Evolutionary conservation across 805 yeast species (phyloP), one percentile per base, ranked within the genome.

Genomic region (Cephaloascus fragrans): DNA sequence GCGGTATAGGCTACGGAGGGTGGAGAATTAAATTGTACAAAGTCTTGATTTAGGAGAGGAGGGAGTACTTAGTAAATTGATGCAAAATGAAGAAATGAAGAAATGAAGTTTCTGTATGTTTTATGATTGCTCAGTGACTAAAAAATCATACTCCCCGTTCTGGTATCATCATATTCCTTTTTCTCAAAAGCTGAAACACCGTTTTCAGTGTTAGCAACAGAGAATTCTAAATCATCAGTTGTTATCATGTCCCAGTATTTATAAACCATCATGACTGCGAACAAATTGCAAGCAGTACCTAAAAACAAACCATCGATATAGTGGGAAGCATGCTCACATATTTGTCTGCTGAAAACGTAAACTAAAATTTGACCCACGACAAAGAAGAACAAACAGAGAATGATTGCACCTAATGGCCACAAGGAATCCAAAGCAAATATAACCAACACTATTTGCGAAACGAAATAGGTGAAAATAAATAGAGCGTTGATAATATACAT

Each of bases 241-340:
- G 97, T 93, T 38, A 90, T 81, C 73, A 89, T 87, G 53, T 89
- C 97, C 96, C 97, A 90, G 49, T 79, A 86, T 61, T 93, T 89
- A 67, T 88, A 90, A 38, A 90, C 69, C 97, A 93, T 90, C 95
- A 93, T 88, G 40, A 83, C 63, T 3, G 95, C 73, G 51, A 87
- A 83, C 37, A 87, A 55, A 54, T 86, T 86, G 53, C 95, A 75
- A 28, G 87, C 51, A 19, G 93, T 74, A 26, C 87, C 93, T 52
- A 89, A 86, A 52, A 90, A 82, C 23, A 87, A 59, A 1, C 97
- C 97, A 53, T 90, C 98, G 18, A 87, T 69, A 56, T 90, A 93
- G 59, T 93, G 98, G 31, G 80, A 75, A 36, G 83, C 75, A 17
- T 77, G 71, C 28, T 63, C 61, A 60, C 98, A 90, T 33, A 90